Evolutionary conservation across 1,139 yeast genomes (phyloP), one percentile per base, ranked within the genome.

Genomic region (Waltiozyma sp.): DNA sequence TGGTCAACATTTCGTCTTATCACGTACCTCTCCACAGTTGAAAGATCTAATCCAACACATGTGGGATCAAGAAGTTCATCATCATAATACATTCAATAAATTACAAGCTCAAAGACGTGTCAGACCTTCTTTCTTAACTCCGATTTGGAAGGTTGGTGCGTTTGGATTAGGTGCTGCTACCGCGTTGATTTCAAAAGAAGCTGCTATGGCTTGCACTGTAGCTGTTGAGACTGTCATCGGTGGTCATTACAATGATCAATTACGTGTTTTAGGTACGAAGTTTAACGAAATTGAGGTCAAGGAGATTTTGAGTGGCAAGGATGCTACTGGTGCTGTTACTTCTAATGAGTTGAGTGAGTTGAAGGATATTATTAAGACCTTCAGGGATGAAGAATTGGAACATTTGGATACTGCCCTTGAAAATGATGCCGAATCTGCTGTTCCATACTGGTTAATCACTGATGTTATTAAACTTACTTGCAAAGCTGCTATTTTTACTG

Each of bases 141-240:
- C 98, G 4, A 57, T 87, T 2, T 91, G 99, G 98, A 87, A 85
- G 59, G 65, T 76, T 0, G 97, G 96, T 2, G 97, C 98, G 0
- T 71, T 83, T 44, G 80, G 81, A 0, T 70, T 91, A 65, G 99
- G 99, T 2, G 77, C 77, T 1, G 83, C 81, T 1, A 91, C 98
- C 0, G 97, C 96, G 0, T 56, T 84, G 43, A 65, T 89, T 50
- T 84, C 96, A 24, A 86, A 87, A 56, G 96, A 91, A 59, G 96
- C 96, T 1, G 98, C 98, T 2, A 91, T 91, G 99, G 98, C 98
- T 1, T 93, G 99, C 59, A 91, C 99, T 0, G 97, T 89, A 47
- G 98, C 98, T 0, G 98, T 91, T 1, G 99, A 91, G 63, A 93
- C 98, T 0, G 97, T 93, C 2, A 93, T 91, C 61, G 99, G 98